Percentiles rank a stretch among this genome's conserved stretches.
Evolutionary conservation across 2,329 filamentous ascomycete genomes (phyloP).

Genomic region (Diaporthe vaccinii): DNA sequence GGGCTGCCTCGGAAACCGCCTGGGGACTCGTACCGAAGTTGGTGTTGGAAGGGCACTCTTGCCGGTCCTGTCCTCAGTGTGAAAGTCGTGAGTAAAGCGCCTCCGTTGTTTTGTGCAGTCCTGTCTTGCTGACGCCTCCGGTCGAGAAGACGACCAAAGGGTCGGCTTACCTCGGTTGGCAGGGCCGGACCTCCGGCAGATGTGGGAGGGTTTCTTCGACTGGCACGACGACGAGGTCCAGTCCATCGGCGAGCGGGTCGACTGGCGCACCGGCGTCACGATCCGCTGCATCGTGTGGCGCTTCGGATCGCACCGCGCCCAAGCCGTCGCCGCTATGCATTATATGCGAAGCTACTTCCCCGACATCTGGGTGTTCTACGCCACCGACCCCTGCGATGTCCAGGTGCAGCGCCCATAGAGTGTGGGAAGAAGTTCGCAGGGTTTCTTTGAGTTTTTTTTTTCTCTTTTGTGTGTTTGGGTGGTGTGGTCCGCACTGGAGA

Average conservation of each 20-base stretch:
- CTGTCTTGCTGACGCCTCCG: too few species aligned
- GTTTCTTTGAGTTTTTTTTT: background rate
- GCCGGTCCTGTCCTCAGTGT: too few species aligned
- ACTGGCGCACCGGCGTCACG: accelerated
- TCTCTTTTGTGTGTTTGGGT: background rate
- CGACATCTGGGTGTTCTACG: background rate
- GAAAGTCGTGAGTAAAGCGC: too few species aligned
- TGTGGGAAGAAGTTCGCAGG: background rate
- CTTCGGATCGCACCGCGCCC: conserved; percentile 29
- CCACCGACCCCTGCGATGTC: conserved; percentile 19
- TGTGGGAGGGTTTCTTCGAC: conserved; percentile 7
- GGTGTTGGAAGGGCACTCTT: too few species aligned
- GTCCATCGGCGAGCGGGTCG: background rate
- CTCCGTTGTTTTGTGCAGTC: too few species aligned
- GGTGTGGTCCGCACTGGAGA: too few species aligned
- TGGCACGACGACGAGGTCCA: conserved; percentile 22
- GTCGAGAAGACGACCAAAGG: too few species aligned
- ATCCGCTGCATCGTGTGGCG: conserved; percentile 30
- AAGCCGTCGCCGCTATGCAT: conserved; percentile 20
- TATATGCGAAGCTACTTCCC: background rate
- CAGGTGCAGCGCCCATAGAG: background rate
- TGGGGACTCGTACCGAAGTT: too few species aligned
- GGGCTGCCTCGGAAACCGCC: too few species aligned
- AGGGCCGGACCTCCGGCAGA: background rate
- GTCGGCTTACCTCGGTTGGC: too few species aligned